A percentile compares a stretch with the other conserved stretches of the same genome.
These are phyloP conservation scores for Ceratobasidium sp. DNA, from an alignment of 1,284 basidiomycete genomes.

Conservation along the genomic window DNA sequence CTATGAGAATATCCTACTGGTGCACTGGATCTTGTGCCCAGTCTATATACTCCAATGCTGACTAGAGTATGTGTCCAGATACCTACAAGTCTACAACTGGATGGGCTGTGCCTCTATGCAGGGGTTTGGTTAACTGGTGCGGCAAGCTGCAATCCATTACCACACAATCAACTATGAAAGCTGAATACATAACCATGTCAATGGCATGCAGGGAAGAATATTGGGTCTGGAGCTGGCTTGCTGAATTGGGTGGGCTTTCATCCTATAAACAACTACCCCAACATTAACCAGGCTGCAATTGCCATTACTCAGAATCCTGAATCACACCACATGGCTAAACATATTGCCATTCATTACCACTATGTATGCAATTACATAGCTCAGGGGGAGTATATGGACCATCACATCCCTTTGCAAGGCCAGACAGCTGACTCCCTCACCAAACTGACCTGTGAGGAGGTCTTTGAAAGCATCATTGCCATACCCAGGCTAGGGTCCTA, in stretches of 20 bases:
- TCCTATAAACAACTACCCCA: neutral
- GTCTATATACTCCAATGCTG: neutral
- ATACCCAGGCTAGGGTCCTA: too few species aligned
- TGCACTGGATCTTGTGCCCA: neutral
- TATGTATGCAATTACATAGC: constrained; percentile 42
- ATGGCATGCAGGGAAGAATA: constrained; percentile 7
- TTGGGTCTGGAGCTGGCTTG: constrained; percentile 8
- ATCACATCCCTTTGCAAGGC: too few species aligned
- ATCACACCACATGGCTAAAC: constrained; percentile 48
- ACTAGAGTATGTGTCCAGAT: neutral
- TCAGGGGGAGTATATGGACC: too few species aligned
- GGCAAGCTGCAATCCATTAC: constrained; percentile 30
- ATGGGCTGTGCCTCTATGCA: constrained; percentile 11
- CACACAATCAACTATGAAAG: constrained; percentile 23
- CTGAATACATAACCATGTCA: constrained; percentile 30
- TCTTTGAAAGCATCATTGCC: too few species aligned
- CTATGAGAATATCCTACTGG: constrained; percentile 34
- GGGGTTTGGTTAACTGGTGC: constrained; percentile 24
- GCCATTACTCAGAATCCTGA: constrained; percentile 47
- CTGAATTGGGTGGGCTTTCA: neutral
- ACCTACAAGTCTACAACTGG: constrained; percentile 21
- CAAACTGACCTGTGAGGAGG: too few species aligned
- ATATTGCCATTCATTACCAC: constrained; percentile 48
- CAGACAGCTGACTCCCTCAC: too few species aligned
- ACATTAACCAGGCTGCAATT: constrained; percentile 45